Base-by-base conservation (phyloP, 1,284 basidiomycete genomes). In the Tremellales sp. region DNA sequence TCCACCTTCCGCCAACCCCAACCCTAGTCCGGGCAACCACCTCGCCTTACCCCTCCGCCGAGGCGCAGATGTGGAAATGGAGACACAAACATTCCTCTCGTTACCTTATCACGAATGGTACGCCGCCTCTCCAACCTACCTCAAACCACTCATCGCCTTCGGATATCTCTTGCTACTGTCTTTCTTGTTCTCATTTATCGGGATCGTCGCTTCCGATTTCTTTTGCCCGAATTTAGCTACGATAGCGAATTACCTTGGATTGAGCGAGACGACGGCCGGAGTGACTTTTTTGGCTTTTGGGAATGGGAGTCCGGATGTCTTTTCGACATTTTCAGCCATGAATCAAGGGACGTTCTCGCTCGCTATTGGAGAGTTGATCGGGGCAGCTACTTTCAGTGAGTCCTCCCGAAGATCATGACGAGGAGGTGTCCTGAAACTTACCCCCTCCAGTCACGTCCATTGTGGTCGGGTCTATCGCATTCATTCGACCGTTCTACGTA, bases 281-380 rank as follows among this genome's bases (percentile, higher is more conserved):
- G 90, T 94, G 13, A 94, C 92, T 0, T 87, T 97, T 61, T 80
- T 97, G 21, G 92, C 92, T 0, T 90, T 94, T 67, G 91, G 92
- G 4, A 96, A 94, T 67, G 90, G 89, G 25, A 89, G 86, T 58
- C 91, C 90, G 0, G 90, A 94, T 69, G 81, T 92, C 4, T 97
- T 97, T 70, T 87, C 89, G 11, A 97, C 94, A 0, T 97, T 94
- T 69, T 87, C 89, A 0, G 89, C 94, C 15, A 89, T 98, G 83
- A 83, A 84, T 41, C 79, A 84, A 13, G 79, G 85, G 61, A 89
- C 91, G 1, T 91, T 92, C 6, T 84, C 88, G 47, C 75, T 98
- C 46, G 94, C 94, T 0, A 84, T 98, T 43, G 94, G 94, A 33
- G 94, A 98, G 73, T 80, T 98, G 4, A 78, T 98, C 21, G 94